phyloP scores from a whole-genome alignment of 352 stramenopile genomes.

The Hyaloperonospora brassicae region DNA sequence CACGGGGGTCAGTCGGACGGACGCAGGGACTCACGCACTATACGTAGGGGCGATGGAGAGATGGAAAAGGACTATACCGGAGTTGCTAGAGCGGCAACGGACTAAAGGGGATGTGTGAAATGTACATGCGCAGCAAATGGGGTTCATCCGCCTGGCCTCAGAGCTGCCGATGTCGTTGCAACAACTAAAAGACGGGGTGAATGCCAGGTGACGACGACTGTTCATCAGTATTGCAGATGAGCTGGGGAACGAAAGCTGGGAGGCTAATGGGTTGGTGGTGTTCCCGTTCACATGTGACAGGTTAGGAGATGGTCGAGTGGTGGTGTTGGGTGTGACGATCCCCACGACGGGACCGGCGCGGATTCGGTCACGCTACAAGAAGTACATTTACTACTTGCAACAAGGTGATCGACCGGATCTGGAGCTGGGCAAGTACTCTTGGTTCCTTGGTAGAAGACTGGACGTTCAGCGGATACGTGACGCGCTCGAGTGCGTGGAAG shows the following conservation, averaged over 20 bases:
- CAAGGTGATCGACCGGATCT: conserved; percentile 67
- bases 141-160: conserved; percentile 53
- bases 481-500: conserved; percentile 40
- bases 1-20: conserved; percentile 75
- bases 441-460: conserved; percentile 68
- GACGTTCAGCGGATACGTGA: conserved; percentile 53
- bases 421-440: conserved; percentile 66
- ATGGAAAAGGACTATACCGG: neutral
- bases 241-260: neutral
- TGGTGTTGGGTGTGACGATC: conserved; percentile 39
- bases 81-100: neutral
- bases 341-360: conserved; percentile 33
- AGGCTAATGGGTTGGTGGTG: conserved; percentile 1
- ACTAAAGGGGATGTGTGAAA: conserved; percentile 18
- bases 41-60: conserved; percentile 35
- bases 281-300: conserved; percentile 6
- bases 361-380: conserved; percentile 79
- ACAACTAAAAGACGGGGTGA: conserved; percentile 45
- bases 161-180: conserved; percentile 33
- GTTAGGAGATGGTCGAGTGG: conserved; percentile 33
- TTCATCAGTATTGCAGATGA: neutral
- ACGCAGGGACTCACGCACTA: conserved; percentile 78
- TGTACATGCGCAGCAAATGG: conserved; percentile 56
- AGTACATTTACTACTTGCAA: conserved; percentile 88
- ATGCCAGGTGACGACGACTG: conserved; percentile 46